A percentile compares a stretch with the other conserved stretches of the same genome.
phyloP scores from a whole-genome alignment of 495 filamentous ascomycete species.

The Bathelium albidoporum region DNA sequence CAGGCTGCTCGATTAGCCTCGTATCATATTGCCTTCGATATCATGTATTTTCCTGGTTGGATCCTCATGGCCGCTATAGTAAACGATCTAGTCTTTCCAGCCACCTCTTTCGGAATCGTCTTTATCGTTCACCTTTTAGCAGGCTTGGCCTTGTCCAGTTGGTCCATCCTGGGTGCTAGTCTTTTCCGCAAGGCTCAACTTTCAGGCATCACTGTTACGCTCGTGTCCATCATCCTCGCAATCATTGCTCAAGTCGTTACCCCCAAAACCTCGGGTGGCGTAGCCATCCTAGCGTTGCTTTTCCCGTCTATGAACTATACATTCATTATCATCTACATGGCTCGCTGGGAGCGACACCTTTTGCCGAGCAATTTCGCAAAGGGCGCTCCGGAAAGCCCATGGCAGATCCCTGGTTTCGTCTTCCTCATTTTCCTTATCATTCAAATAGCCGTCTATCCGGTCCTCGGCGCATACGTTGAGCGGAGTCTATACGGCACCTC shows the following conservation, averaged over 20 bases:
- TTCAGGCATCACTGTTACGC: slow-evolving; percentile 35
- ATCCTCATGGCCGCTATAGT: slow-evolving; percentile 34
- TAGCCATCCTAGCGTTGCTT: slow-evolving; percentile 24
- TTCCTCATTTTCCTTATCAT: slow-evolving; percentile 40
- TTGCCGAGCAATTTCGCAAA: slow-evolving; percentile 22
- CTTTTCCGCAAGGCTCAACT: slow-evolving; percentile 41
- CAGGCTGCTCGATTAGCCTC: slow-evolving; percentile 30
- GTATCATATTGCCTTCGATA: slow-evolving; percentile 33
- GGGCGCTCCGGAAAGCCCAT: slow-evolving; percentile 21
- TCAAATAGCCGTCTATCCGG: slow-evolving; percentile 62
- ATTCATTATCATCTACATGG: slow-evolving; percentile 32
- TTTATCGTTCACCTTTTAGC: slow-evolving; percentile 34
- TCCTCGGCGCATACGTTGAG: slow-evolving; percentile 63
- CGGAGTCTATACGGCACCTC: slow-evolving; percentile 63
- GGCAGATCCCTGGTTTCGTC: slow-evolving; percentile 18
- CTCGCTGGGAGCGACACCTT: slow-evolving; percentile 23
- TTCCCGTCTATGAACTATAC: slow-evolving; percentile 33
- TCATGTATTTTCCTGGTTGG: slow-evolving; percentile 39
- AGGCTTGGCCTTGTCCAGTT: slow-evolving; percentile 32
- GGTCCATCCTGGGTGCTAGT: slow-evolving; percentile 33
- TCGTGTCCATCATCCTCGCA: slow-evolving; percentile 34
- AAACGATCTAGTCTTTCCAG: slow-evolving; percentile 28
- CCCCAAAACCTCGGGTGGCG: slow-evolving; percentile 23
- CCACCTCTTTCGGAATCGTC: slow-evolving; percentile 29
- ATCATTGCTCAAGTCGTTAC: slow-evolving; percentile 35